Conservation (phyloP, 345 rosid genomes). For the Moringa oleifera region DNA sequence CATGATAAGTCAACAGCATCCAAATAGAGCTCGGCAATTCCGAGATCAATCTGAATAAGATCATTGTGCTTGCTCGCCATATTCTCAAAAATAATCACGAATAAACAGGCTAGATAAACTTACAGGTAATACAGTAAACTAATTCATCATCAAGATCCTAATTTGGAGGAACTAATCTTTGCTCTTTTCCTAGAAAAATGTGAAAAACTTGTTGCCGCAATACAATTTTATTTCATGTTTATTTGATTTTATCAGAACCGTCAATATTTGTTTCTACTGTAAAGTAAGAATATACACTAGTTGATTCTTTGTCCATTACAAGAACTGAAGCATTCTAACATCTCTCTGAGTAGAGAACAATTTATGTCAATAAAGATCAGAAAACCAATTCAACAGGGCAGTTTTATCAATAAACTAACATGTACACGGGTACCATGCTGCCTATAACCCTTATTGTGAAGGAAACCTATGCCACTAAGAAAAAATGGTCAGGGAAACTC, state of each 20-base stretch:
- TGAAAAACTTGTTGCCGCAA: not conserved
- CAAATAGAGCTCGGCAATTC: no score
- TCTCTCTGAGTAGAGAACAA: no score
- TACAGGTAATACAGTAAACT: not conserved
- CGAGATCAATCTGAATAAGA: no score
- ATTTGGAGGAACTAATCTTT: no score
- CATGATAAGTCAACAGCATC: not conserved
- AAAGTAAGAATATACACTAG: not conserved
- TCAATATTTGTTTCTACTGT: not conserved
- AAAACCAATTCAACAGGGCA: no score
- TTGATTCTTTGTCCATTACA: not conserved
- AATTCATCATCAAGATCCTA: not conserved
- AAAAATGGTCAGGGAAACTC: constrained; percentile 2
- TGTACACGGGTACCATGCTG: no score
- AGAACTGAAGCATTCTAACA: not conserved
- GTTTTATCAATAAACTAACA: no score
- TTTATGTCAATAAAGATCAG: no score
- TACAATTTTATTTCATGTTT: not conserved
- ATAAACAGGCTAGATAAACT: not conserved
- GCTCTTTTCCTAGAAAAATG: not conserved
- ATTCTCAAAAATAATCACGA: no score
- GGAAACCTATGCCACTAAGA: not conserved
- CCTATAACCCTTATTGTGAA: not conserved
- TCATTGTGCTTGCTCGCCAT: no score
- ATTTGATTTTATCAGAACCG: not conserved